These are phyloP conservation scores for Perkinsus marinus DNA, from an alignment of 169 alveolate species.

Conservation along the genomic window DNA sequence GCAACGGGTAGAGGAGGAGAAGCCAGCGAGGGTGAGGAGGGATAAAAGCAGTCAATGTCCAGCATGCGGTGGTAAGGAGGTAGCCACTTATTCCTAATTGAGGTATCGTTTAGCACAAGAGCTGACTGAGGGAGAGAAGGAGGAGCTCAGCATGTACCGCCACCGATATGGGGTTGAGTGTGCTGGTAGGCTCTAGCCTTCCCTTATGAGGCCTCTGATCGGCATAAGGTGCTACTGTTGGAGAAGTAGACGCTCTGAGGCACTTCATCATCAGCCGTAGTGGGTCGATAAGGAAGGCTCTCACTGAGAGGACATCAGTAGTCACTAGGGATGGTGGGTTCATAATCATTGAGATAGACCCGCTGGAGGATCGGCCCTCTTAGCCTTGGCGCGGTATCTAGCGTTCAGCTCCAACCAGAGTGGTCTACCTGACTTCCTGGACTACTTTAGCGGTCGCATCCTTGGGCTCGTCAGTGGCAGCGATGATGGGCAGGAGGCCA, in stretches of 20 bases:
- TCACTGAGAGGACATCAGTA: background rate
- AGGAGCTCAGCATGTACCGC: background rate
- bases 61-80: no score
- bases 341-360: background rate
- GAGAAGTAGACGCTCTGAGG: background rate
- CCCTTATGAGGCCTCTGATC: no score
- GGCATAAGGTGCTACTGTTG: background rate
- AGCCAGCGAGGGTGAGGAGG: background rate
- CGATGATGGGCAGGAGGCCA: background rate
- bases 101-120: background rate
- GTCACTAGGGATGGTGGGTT: background rate
- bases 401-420: background rate
- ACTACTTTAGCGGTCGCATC: background rate
- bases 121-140: background rate
- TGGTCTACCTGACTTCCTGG: background rate
- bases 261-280: background rate
- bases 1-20: background rate
- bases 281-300: background rate
- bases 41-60: background rate
- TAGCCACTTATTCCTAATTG: no score
- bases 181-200: background rate
- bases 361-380: background rate
- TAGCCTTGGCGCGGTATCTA: background rate
- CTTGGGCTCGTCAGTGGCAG: background rate
- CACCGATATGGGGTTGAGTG: background rate